Percentiles rank a stretch among this genome's conserved stretches.
Evolutionary conservation across 2,329 filamentous ascomycete species (phyloP).

Genomic region (Zymoseptoria tritici): DNA sequence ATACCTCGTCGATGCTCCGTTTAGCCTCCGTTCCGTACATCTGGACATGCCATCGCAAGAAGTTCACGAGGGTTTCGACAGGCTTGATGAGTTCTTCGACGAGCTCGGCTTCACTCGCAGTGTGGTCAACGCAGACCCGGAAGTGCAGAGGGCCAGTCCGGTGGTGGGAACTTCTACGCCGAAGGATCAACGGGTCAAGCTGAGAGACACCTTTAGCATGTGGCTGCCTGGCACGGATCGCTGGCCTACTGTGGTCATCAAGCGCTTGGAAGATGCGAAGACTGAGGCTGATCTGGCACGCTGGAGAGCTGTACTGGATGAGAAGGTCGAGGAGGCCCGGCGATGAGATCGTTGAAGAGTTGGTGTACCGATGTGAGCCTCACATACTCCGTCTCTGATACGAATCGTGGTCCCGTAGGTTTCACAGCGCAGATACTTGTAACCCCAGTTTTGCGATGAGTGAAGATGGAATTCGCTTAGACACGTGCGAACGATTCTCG

Average conservation of each 20-base stretch:
- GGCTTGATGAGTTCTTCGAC: neutral
- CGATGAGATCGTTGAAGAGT: slow-evolving; percentile 2
- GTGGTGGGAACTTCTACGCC: neutral
- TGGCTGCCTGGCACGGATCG: neutral
- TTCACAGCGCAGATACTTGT: no score
- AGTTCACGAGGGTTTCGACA: neutral
- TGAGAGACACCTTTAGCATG: neutral
- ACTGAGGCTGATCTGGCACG: neutral
- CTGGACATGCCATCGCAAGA: neutral
- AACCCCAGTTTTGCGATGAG: no score
- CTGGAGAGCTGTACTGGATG: neutral
- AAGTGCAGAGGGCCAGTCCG: slow-evolving; percentile 1
- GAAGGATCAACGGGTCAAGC: neutral
- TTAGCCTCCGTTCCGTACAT: neutral
- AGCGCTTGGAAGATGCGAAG: neutral
- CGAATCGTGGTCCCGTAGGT: no score
- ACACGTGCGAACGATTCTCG: no score
- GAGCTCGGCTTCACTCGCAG: neutral
- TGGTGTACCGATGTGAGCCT: neutral
- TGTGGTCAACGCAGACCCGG: neutral
- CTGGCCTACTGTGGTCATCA: neutral
- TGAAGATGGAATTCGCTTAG: no score
- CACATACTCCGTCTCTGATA: no score
- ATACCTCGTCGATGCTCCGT: neutral
- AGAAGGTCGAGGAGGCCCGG: neutral